These are phyloP conservation scores for Mycothermus thermophilus DNA, from an alignment of 495 filamentous ascomycete species.

Conservation along the genomic window DNA sequence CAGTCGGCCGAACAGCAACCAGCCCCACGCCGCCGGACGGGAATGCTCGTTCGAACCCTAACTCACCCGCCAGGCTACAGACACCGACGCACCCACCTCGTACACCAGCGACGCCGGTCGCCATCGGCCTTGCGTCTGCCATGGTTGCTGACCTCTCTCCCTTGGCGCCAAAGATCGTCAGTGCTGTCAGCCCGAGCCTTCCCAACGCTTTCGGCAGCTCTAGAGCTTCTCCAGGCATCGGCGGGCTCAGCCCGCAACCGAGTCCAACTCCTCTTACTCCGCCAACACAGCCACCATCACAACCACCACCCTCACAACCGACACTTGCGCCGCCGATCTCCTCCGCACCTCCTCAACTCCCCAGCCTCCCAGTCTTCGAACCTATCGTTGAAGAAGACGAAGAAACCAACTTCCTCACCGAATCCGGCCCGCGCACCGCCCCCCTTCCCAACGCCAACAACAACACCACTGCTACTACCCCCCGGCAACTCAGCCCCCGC, in stretches of 20 bases:
- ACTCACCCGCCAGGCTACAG: too few species aligned
- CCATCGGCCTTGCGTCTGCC: constrained; percentile 14
- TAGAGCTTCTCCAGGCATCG: too few species aligned
- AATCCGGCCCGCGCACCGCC: too few species aligned
- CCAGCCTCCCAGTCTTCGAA: constrained; percentile 12
- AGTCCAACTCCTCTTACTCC: too few species aligned
- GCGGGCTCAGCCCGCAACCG: too few species aligned
- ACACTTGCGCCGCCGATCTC: background rate
- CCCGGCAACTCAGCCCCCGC: constrained; percentile 13
- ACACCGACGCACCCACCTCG: too few species aligned
- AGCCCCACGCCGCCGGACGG: too few species aligned
- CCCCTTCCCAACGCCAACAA: too few species aligned
- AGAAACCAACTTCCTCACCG: too few species aligned
- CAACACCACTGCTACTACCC: background rate
- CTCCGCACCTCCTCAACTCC: constrained; percentile 12
- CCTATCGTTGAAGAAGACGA: constrained; percentile 15
- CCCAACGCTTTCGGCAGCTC: too few species aligned
- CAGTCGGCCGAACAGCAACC: constrained; percentile 15
- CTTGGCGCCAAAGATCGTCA: constrained; percentile 9
- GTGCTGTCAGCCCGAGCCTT: constrained; percentile 1
- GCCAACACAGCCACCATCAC: too few species aligned
- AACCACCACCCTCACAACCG: constrained; percentile 2
- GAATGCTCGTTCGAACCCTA: too few species aligned
- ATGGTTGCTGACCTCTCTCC: constrained; percentile 16
- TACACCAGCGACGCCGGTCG: constrained; percentile 8